phyloP scores from a whole-genome alignment of 23 red algal genomes.

The Gracilaria caudata region DNA sequence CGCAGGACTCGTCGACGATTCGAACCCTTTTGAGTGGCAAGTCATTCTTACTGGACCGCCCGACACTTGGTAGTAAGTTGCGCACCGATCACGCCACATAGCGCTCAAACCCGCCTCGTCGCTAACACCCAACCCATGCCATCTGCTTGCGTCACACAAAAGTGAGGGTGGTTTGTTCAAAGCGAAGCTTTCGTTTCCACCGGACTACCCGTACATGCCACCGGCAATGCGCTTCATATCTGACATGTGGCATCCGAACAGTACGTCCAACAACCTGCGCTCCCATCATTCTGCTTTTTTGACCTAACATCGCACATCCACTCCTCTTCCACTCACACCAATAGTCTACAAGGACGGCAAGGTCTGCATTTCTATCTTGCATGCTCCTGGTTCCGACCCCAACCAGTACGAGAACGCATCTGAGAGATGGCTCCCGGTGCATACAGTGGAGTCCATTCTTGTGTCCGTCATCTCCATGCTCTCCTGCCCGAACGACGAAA shows the following conservation, averaged over 20 bases:
- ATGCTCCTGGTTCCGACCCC: conserved; percentile 95
- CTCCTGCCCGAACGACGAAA: conserved; percentile 95
- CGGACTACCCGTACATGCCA: conserved; percentile 96
- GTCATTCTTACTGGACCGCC: conserved; percentile 93
- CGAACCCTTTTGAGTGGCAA: conserved; percentile 97
- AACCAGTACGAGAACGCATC: conserved; percentile 94
- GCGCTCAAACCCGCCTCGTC: not conserved
- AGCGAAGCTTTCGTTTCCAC: conserved; percentile 91
- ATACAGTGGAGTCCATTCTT: conserved; percentile 98
- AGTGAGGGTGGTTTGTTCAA: conserved; percentile 98
- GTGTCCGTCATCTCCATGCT: conserved; percentile 96
- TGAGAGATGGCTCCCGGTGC: conserved; percentile 95
- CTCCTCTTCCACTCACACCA: not conserved
- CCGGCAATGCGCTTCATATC: conserved; percentile 93
- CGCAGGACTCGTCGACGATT: conserved; percentile 95
- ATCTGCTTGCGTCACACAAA: not conserved
- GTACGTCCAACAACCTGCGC: conserved; percentile 37
- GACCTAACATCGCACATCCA: not conserved
- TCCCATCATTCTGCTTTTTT: not conserved
- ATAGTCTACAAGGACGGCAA: conserved; percentile 93
- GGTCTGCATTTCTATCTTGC: conserved; percentile 98
- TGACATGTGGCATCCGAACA: conserved; percentile 99
- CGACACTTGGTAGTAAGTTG: conserved; percentile 92
- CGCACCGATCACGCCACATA: not conserved
- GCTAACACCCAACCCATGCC: not conserved